Evolutionary conservation across 257 asterid species (phyloP).

Genomic region (Gardenia jasminoides): DNA sequence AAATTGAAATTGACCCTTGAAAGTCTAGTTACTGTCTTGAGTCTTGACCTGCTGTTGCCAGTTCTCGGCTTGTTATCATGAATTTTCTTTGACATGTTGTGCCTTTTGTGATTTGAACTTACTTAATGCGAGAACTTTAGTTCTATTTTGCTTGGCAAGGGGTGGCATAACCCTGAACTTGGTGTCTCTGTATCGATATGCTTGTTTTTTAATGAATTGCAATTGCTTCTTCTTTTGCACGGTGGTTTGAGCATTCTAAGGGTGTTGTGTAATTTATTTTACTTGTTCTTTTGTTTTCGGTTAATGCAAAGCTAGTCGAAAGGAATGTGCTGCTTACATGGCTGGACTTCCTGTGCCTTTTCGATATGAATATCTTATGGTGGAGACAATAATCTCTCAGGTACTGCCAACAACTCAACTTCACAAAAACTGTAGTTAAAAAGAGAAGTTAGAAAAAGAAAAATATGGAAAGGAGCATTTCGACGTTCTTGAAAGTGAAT

Average conservation of each 20-base stretch:
- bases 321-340: constrained; percentile 97
- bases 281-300: constrained; percentile 46
- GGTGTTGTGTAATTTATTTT: constrained; percentile 12
- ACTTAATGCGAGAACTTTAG: not conserved
- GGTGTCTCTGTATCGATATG: not conserved
- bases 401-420: constrained; percentile 32
- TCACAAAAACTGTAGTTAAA: not conserved
- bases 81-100: not conserved
- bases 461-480: not conserved
- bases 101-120: not conserved
- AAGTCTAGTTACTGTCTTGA: not conserved
- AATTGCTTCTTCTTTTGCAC: not conserved
- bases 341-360: constrained; percentile 97
- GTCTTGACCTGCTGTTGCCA: not conserved
- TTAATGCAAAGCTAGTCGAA: constrained; percentile 99
- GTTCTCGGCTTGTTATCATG: not conserved
- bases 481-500: not conserved
- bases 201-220: not conserved
- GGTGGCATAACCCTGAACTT: not conserved
- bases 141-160: not conserved
- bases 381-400: constrained; percentile 99
- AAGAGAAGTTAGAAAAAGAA: too few species aligned
- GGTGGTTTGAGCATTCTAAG: not conserved
- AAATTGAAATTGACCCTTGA: not conserved
- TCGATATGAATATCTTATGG: constrained; percentile 97